Evolutionary conservation across 2,329 filamentous ascomycete species (phyloP), one percentile per base, ranked within the genome.

Genomic region (Emmonsiellopsis sp.): DNA sequence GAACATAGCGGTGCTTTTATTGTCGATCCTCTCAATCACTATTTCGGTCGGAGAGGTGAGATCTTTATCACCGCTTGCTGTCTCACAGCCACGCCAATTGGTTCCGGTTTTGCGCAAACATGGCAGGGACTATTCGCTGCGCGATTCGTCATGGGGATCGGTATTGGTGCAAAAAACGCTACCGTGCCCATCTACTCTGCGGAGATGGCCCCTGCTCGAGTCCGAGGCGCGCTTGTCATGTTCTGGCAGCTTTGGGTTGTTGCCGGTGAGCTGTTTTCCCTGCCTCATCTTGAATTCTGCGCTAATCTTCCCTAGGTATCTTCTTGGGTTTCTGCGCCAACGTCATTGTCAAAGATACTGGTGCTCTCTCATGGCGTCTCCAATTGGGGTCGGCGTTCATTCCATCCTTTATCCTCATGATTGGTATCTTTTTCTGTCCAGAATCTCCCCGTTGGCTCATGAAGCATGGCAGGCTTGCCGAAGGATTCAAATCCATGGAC

Each of bases 291-390:
- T 40, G 37, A 40, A 6, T 15, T 15, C 11, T 40, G 11, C 15
- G 37, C 37, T 40, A 11, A 40, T 40, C 37, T 11, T 40, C 11
- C 15, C 37, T 6, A 40, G 80, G 80, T 44, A 85, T 86, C 59
- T 82, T 86, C 65, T 70, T 86, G n/a, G 85, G 84, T 11, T 82
- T 78, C 51, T 79, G 76, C 55, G 82, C 82, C 57, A 86, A 86
- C 61, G 72, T 86, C 31, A 79, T 76, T 4, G 79, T 86, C 44
- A 81, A 79, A 41, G 73, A 83, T 48, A 74, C 75, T 0, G 79
- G 80, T n/a, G 62, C 62, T 2, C 78, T 82, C 34, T 73, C 79
- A 5, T 86, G 83, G 83, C 73, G 83, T 40, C 69, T 85, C n/a
- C 81, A 83, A 61, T 68, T 86, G 6, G 82, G 76, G 8, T 83